Base-by-base conservation (phyloP, 106 monocot genomes). In the Acorus gramineus region DNA sequence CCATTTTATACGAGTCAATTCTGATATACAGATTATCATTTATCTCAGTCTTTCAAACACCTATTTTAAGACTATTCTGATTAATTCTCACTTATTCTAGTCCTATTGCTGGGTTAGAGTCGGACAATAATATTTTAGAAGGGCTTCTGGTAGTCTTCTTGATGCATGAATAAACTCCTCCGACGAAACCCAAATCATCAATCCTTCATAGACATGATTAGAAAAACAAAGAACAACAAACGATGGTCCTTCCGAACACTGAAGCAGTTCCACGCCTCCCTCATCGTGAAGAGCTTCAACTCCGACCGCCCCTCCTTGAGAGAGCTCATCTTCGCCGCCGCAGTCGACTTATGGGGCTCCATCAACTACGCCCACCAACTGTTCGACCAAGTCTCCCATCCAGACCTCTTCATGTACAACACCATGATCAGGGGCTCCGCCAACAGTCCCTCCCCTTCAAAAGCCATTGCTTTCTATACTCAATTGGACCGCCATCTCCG, bases 321-420 rank as follows among this genome's bases (percentile, higher is more conserved):
- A 6, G 80, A 86, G 56, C 82, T 90, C 53, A 6, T 90, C 49
- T 83, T 82, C 78, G 72, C 75, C 59, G 66, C 83, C 2, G 78
- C 82, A 7, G 70, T 83, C 65, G 56, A 71, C 28, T 46, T 83
- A 6, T 78, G 70, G 6, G 55, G 70, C 53, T 61, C 69, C 50
- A 62, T 76, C 53, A 4, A 12, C 53, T 81, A 90, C 70, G 86
- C 90, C 55, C 61, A 51, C 73, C 55, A 68, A 10, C 44, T 90
- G 73, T 90, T 90, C 75, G 77, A 67, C 68, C 44, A 45, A 73
- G 79, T 81, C 8, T 73, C 75, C 9, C 63, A 61, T 6, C 82
- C 82, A 42, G 83, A 90, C 60, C 77, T 76, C 67, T 90, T 86
- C 78, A 78, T 78, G 62, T 90, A 76, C 78, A 90, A 90, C 83